Percentiles rank a stretch among this genome's conserved stretches.
Evolutionary conservation across 495 filamentous ascomycete species (phyloP).

Genomic region (Aspergillus ellipticus): DNA sequence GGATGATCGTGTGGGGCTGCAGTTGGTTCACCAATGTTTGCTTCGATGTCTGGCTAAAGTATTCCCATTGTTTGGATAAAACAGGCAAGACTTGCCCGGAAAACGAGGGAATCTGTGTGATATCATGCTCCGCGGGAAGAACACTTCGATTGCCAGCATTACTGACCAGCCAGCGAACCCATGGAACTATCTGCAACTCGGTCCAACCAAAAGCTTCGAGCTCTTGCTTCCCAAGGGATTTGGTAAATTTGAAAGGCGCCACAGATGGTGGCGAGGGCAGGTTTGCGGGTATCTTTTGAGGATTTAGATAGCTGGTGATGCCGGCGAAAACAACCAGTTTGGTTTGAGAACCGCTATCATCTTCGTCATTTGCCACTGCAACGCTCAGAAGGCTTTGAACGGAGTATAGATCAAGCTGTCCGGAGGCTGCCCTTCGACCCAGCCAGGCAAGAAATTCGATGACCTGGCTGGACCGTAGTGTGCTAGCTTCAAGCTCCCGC

Average conservation of each 20-base stretch:
- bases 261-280: slow-evolving; percentile 79
- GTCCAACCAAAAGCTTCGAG: slow-evolving; percentile 79
- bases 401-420: slow-evolving; percentile 61
- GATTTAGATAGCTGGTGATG: slow-evolving; percentile 69
- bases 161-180: slow-evolving; percentile 74
- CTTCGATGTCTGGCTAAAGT: slow-evolving; percentile 60
- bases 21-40: slow-evolving; percentile 59
- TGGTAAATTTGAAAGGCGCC: slow-evolving; percentile 77
- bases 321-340: slow-evolving; percentile 71
- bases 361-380: slow-evolving; percentile 72
- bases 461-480: slow-evolving; percentile 70
- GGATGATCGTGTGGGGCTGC: slow-evolving; percentile 69
- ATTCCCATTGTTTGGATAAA: slow-evolving; percentile 86
- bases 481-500: slow-evolving; percentile 70
- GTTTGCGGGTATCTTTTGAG: slow-evolving; percentile 71
- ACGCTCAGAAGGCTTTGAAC: slow-evolving; percentile 68
- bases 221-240: slow-evolving; percentile 52
- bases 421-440: slow-evolving; percentile 58
- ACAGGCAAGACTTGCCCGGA: slow-evolving; percentile 73
- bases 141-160: slow-evolving; percentile 46
- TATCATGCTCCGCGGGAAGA: slow-evolving; percentile 50
- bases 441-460: slow-evolving; percentile 80
- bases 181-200: slow-evolving; percentile 74
- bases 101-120: slow-evolving; percentile 70
- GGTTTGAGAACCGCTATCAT: slow-evolving; percentile 54